Evolutionary conservation across 345 rosid genomes (phyloP), one percentile per base, ranked within the genome.

Genomic region (Salix arbutifolia): DNA sequence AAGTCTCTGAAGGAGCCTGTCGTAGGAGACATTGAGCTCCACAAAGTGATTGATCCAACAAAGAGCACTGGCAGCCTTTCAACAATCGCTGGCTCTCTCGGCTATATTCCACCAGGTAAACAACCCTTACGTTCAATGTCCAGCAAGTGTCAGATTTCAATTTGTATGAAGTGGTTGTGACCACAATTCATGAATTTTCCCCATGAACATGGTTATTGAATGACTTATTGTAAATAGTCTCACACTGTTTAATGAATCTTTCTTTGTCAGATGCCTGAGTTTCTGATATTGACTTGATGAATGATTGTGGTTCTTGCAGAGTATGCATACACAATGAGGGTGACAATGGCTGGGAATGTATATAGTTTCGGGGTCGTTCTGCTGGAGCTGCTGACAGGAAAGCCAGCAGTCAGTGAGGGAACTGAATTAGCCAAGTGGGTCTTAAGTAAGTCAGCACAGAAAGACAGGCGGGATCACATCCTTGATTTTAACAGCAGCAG

Each of bases 261-360:
- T 60, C 17, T 31, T 61, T 42, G 18, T 5, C 10, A 74, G 16
- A 8, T 61, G 44, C 31, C 21, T 21, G 23, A 26, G 16, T 28
- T 33, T 72, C 21, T 35, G 19, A 26, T 18, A 38, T 37, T 38
- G 28, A 37, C 37, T 33, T 72, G 44, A 60, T 10, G 18, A 37
- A 8, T 67, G 25, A 28, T 19, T 64, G 33, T 48, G 11, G 10
- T 23, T 58, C 58, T 66, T 67, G 76, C 91, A 94, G 98, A 94
- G 87, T 94, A 94, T 85, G 97, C 98, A 72, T 92, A 94, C 81
- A 91, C 90, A 14, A 94, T 94, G 98, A 92, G 94, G 82, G 89
- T 92, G 68, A 94, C 97, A 73, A 84, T 74, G 86, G 93, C 94
- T 0, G 96, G 96, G 31, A 92, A 94, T 52, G 89, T 94, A 61